Evolutionary conservation across 768 basidiomycete genomes (phyloP).

Genomic region (Tubosaeta sp.): DNA sequence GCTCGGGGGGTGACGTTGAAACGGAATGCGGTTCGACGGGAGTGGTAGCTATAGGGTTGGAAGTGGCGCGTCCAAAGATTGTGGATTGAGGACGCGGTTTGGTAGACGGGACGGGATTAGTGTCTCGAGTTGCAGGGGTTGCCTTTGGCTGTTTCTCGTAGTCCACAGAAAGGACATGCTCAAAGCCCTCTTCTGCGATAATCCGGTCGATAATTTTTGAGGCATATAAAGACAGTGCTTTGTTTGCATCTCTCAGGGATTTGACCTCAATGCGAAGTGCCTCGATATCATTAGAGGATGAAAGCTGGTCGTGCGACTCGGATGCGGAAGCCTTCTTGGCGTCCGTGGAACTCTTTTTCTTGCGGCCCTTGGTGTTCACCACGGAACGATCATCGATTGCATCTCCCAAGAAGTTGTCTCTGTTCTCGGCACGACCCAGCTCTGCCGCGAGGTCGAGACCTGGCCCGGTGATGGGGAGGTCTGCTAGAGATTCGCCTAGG

Average conservation of each 20-base stretch:
- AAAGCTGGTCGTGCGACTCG: conserved; percentile 40
- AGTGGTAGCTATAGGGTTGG: conserved; percentile 38
- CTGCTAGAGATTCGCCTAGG: conserved; percentile 78
- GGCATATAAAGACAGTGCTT: conserved; percentile 90
- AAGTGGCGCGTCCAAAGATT: conserved; percentile 38
- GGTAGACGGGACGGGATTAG: conserved; percentile 9
- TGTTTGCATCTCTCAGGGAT: conserved; percentile 91
- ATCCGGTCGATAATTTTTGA: conserved; percentile 98
- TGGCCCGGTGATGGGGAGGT: conserved; percentile 82
- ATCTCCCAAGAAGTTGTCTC: conserved; percentile 65
- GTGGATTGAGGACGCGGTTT: conserved; percentile 64
- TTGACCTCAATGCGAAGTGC: conserved; percentile 85
- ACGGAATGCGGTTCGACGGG: conserved; percentile 22
- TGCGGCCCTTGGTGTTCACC: conserved; percentile 44
- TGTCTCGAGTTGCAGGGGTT: conserved; percentile 28
- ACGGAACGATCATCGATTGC: conserved; percentile 47
- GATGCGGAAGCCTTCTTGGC: conserved; percentile 31
- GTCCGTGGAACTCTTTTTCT: conserved; percentile 32
- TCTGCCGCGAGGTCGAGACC: conserved; percentile 89
- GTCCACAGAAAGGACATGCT: conserved; percentile 92
- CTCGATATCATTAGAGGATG: conserved; percentile 57
- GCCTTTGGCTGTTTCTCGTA: conserved; percentile 64
- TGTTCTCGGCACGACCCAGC: conserved; percentile 87
- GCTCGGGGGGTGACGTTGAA: conserved; percentile 16
- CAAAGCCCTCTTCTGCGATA: conserved; percentile 93